Conservation (phyloP, 768 basidiomycete species). For the Phaffia tasmanica region DNA sequence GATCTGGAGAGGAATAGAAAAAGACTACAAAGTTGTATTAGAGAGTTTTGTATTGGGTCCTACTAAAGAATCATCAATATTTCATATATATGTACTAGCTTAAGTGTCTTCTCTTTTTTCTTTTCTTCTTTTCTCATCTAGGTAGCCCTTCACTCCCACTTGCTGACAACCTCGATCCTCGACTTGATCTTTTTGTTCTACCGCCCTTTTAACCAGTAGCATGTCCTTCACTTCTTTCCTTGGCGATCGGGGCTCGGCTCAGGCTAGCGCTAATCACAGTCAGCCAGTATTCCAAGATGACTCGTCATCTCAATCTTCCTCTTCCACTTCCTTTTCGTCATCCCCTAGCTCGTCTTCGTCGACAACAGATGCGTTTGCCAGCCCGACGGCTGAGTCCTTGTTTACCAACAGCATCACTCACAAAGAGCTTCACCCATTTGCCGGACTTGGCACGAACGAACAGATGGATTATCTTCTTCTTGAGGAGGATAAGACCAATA, state of each 20-base stretch:
- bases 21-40: neutral
- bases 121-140: neutral
- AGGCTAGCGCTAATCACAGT: too few relatives aligned
- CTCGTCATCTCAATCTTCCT: slow-evolving; percentile 12
- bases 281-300: slow-evolving; percentile 8
- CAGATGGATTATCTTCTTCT: slow-evolving; percentile 90
- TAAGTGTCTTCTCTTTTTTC: neutral
- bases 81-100: too few relatives aligned
- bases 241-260: slow-evolving; percentile 13
- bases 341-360: slow-evolving; percentile 26
- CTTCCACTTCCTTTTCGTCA: slow-evolving; percentile 7
- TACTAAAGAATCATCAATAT: neutral
- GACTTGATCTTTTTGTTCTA: neutral
- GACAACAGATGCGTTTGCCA: slow-evolving; percentile 50
- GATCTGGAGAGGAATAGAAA: neutral
- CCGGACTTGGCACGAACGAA: slow-evolving; percentile 62
- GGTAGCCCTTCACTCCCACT: neutral
- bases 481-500: slow-evolving; percentile 89
- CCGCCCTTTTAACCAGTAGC: neutral
- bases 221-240: slow-evolving; percentile 27
- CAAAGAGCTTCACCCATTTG: slow-evolving; percentile 88
- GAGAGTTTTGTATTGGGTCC: neutral
- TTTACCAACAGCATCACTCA: slow-evolving; percentile 59
- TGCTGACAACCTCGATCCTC: neutral
- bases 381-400: slow-evolving; percentile 49